Conservation (phyloP, 2,329 filamentous ascomycete species). For the Talaromyces sp. region DNA sequence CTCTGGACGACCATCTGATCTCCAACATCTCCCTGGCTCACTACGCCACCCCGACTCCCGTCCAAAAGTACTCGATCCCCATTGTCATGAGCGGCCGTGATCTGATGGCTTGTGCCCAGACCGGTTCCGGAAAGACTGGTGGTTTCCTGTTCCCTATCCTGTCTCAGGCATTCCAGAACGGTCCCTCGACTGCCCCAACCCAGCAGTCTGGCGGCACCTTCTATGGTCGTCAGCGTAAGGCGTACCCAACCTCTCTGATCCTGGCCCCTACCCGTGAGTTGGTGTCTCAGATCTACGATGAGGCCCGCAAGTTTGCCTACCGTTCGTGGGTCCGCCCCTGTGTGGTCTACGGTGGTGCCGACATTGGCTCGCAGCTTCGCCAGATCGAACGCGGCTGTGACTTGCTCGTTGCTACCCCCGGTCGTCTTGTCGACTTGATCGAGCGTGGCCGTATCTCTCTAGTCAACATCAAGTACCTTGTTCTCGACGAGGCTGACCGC, state of each 20-base stretch:
- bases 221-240: constrained; percentile 93
- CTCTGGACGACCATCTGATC: constrained; percentile 89
- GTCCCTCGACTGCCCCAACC: constrained; percentile 67
- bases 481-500: constrained; percentile 97
- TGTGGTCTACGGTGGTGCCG: constrained; percentile 97
- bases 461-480: constrained; percentile 97
- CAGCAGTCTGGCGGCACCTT: constrained; percentile 59
- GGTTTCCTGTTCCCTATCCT: constrained; percentile 99
- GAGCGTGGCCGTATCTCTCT: constrained; percentile 98
- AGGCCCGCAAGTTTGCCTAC: constrained; percentile 97
- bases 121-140: constrained; percentile 99
- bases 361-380: constrained; percentile 95
- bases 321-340: constrained; percentile 98
- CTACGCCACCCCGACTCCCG: constrained; percentile 93
- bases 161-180: constrained; percentile 91
- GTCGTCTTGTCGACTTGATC: constrained; percentile 95
- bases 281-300: constrained; percentile 97
- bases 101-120: constrained; percentile 99
- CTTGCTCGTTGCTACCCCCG: constrained; percentile 92
- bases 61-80: constrained; percentile 99
- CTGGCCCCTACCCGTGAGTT: constrained; percentile 96
- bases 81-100: constrained; percentile 98
- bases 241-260: constrained; percentile 92
- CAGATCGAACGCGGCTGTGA: constrained; percentile 98
- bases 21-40: constrained; percentile 89